Evolutionary conservation across 495 filamentous ascomycete genomes (phyloP).

Genomic region (Aspergillus leporis): DNA sequence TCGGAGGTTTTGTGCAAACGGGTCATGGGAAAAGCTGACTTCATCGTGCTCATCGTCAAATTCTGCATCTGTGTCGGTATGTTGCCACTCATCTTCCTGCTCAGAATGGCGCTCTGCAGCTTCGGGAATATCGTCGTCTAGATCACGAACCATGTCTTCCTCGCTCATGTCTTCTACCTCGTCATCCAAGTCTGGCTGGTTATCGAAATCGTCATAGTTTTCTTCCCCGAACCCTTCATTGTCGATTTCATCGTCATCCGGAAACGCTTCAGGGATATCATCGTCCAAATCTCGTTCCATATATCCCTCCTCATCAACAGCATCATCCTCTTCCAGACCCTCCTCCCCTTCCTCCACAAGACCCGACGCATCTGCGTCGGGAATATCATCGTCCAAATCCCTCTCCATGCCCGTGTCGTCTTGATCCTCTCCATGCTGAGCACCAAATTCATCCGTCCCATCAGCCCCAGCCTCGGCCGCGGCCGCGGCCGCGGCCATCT

Average conservation of each 20-base stretch:
- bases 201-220: conserved; percentile 36
- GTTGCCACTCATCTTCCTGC: conserved; percentile 53
- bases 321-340: conserved; percentile 37
- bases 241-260: conserved; percentile 42
- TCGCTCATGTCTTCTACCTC: conserved; percentile 28
- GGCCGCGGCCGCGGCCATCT: conserved; percentile 63
- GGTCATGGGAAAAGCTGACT: conserved; percentile 28
- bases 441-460: conserved; percentile 24
- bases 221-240: conserved; percentile 32
- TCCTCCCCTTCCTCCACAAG: conserved; percentile 46
- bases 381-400: conserved; percentile 52
- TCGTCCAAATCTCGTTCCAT: conserved; percentile 53
- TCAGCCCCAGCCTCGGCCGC: conserved; percentile 47
- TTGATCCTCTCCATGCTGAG: conserved; percentile 32
- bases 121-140: conserved; percentile 48
- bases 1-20: conserved; percentile 32
- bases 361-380: conserved; percentile 42
- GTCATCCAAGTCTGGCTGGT: conserved; percentile 41
- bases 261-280: conserved; percentile 50
- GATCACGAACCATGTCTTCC: conserved; percentile 32
- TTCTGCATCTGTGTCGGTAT: conserved; percentile 83
- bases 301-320: conserved; percentile 42
- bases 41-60: conserved; percentile 50
- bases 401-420: conserved; percentile 41
- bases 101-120: conserved; percentile 33